A percentile compares a stretch with the other conserved stretches of the same genome.
Conservation (phyloP, 805 yeast species). For the Candida maltosa region DNA sequence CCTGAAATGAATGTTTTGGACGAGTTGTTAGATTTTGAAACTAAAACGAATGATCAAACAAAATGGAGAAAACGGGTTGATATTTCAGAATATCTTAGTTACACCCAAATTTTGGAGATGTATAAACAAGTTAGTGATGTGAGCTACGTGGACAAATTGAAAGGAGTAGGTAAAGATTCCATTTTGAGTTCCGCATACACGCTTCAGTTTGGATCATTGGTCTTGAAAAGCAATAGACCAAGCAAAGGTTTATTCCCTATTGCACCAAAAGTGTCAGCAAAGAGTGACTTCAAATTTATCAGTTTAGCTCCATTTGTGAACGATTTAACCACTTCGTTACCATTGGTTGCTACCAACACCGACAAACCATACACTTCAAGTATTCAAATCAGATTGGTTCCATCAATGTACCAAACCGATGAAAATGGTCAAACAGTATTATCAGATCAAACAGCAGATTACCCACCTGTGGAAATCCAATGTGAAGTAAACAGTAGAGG, state of each 20-base stretch:
- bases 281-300: constrained; percentile 22
- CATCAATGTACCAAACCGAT: constrained; percentile 14
- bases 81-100: constrained; percentile 7
- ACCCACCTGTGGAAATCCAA: constrained; percentile 60
- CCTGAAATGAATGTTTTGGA: too few species aligned
- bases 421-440: too few species aligned
- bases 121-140: constrained; percentile 24
- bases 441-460: constrained; percentile 10
- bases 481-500: constrained; percentile 37
- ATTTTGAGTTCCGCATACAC: constrained; percentile 29
- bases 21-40: too few species aligned
- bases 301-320: constrained; percentile 30
- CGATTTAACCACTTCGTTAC: constrained; percentile 30
- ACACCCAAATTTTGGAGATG: constrained; percentile 17
- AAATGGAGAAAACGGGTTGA: too few species aligned
- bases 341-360: constrained; percentile 9
- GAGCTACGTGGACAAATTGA: constrained; percentile 16
- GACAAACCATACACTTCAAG: constrained; percentile 4
- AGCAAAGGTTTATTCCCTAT: constrained; percentile 8
- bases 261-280: constrained; percentile 4
- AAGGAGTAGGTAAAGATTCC: constrained; percentile 16
- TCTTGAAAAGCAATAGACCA: constrained; percentile 18
- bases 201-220: constrained; percentile 37
- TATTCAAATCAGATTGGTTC: constrained; percentile 30
- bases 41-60: too few species aligned